A percentile compares a stretch with the other conserved stretches of the same genome.
Evolutionary conservation across 208 protist species (phyloP).

Genomic region (Blechomonas ayalai): DNA sequence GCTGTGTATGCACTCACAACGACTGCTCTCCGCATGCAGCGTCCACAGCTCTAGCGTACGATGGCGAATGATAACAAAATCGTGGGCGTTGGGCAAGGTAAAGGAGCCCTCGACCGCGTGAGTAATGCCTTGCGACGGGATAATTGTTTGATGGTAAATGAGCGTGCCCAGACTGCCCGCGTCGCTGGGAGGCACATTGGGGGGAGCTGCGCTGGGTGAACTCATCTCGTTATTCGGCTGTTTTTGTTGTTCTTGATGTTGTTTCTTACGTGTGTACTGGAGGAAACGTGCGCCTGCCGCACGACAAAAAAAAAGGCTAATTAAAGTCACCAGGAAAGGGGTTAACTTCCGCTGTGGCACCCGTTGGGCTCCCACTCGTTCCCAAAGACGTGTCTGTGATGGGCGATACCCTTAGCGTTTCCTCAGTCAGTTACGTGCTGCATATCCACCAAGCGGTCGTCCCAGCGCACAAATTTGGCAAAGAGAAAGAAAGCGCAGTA

Average conservation of each 20-base stretch:
- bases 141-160: slow-evolving; percentile 80
- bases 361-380: too few relatives aligned
- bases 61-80: slow-evolving; percentile 65
- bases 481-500: neutral
- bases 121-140: slow-evolving; percentile 62
- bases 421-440: too few relatives aligned
- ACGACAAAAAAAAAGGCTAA: slow-evolving; percentile 1
- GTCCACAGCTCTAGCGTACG: slow-evolving; percentile 67
- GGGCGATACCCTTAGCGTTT: too few relatives aligned
- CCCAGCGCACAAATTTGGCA: neutral
- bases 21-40: slow-evolving; percentile 32
- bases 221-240: neutral
- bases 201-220: too few relatives aligned
- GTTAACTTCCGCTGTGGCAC: too few relatives aligned
- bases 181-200: neutral
- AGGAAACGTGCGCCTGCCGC: neutral
- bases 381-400: too few relatives aligned
- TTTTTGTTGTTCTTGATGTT: neutral
- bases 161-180: slow-evolving; percentile 25
- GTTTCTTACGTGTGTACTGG: neutral
- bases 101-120: slow-evolving; percentile 73
- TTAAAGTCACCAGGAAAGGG: too few relatives aligned
- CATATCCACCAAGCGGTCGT: neutral
- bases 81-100: slow-evolving; percentile 51
- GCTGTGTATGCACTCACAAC: slow-evolving; percentile 64